Percentiles rank a stretch among this genome's conserved stretches.
Evolutionary conservation across 1,284 basidiomycete species (phyloP).

Genomic region (Tilletia walkeri): DNA sequence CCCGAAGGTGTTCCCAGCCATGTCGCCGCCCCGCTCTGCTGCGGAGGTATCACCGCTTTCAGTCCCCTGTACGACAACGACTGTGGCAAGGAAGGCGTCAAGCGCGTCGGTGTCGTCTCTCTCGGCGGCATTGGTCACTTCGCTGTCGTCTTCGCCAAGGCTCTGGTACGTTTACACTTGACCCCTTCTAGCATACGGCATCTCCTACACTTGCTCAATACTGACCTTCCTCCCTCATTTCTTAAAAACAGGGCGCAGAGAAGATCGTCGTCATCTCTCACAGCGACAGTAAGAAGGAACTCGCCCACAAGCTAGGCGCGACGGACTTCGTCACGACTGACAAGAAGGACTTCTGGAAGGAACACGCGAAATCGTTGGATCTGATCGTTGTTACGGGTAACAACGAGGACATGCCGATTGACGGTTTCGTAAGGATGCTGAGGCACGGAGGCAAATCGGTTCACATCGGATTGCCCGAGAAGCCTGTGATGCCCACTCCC

Average conservation of each 20-base stretch:
- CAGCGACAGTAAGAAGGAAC: conserved; percentile 38
- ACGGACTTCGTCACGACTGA: conserved; percentile 39
- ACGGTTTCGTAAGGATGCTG: conserved; percentile 56
- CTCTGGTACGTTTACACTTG: conserved; percentile 19
- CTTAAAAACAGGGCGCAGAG: conserved; percentile 28
- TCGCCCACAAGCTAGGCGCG: conserved; percentile 40
- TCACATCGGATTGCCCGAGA: conserved; percentile 57
- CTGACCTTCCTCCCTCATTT: background rate
- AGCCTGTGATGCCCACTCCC: conserved; percentile 42
- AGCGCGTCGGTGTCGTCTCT: conserved; percentile 46
- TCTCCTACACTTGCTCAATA: background rate
- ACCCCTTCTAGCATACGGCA: too few species aligned
- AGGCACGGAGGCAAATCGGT: conserved; percentile 57
- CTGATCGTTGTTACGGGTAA: conserved; percentile 59
- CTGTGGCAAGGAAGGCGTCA: conserved; percentile 34
- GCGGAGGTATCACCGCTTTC: conserved; percentile 52
- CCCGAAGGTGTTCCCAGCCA: conserved; percentile 44
- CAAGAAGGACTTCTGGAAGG: conserved; percentile 31
- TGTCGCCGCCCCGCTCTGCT: conserved; percentile 48
- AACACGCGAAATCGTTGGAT: conserved; percentile 57
- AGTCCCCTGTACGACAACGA: conserved; percentile 49
- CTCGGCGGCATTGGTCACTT: conserved; percentile 50
- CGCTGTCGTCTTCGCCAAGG: conserved; percentile 46
- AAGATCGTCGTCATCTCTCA: conserved; percentile 47
- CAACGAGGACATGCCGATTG: conserved; percentile 56